Percentiles rank a stretch among this genome's conserved stretches.
phyloP scores from a whole-genome alignment of 140 eudicot genomes.

The Senecio squalidus region DNA sequence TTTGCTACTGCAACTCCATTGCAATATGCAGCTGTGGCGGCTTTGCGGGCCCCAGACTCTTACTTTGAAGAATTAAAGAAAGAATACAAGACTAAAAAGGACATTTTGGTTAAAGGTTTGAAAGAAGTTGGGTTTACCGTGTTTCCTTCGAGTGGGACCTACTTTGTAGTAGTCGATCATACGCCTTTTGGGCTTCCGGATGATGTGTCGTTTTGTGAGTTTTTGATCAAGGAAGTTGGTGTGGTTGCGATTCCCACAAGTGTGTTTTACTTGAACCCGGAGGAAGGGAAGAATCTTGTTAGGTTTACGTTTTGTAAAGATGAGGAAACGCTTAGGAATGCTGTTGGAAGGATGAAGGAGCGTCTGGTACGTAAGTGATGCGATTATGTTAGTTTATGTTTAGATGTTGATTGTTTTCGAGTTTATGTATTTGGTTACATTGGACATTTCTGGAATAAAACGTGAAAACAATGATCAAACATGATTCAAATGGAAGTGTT shows the following conservation, averaged over 20 bases:
- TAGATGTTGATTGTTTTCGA: not conserved
- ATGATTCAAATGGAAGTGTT: not conserved
- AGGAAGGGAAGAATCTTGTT: slow-evolving; percentile 87
- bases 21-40: slow-evolving; percentile 80
- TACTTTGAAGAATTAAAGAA: slow-evolving; percentile 64
- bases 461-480: not conserved
- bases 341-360: slow-evolving; percentile 86
- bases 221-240: slow-evolving; percentile 89
- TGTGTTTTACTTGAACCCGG: slow-evolving; percentile 78
- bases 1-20: slow-evolving; percentile 95
- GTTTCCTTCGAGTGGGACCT: slow-evolving; percentile 88
- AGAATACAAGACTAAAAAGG: slow-evolving; percentile 72
- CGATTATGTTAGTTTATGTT: not conserved
- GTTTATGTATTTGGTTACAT: not conserved
- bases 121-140: slow-evolving; percentile 75
- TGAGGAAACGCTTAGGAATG: slow-evolving; percentile 78
- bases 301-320: slow-evolving; percentile 96
- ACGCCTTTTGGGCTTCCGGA: slow-evolving; percentile 74
- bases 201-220: slow-evolving; percentile 90
- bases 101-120: slow-evolving; percentile 75
- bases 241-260: slow-evolving; percentile 97
- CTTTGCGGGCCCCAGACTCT: slow-evolving; percentile 67
- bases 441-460: not conserved
- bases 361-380: slow-evolving; percentile 33
- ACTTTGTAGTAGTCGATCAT: slow-evolving; percentile 92